phyloP scores from a whole-genome alignment of 2,329 filamentous ascomycete species.

The Aspergillus flavus region DNA sequence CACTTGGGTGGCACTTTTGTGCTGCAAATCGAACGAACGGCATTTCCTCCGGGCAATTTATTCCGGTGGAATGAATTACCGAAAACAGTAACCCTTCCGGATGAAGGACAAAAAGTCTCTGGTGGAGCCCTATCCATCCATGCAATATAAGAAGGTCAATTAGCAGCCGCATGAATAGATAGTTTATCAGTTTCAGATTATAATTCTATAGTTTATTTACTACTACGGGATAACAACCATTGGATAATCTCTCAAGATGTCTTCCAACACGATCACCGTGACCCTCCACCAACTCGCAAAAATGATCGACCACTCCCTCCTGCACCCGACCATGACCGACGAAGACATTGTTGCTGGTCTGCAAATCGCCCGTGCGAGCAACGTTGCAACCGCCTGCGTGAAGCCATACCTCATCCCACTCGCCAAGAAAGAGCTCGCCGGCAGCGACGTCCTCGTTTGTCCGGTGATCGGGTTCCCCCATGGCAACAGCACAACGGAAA shows the following conservation, averaged over 20 bases:
- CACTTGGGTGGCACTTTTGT: too few species aligned
- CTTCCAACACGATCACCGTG: constrained; percentile 19
- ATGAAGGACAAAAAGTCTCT: not conserved
- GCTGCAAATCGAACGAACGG: too few species aligned
- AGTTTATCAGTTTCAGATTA: not conserved
- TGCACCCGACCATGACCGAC: constrained; percentile 65
- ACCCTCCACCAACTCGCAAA: constrained; percentile 36
- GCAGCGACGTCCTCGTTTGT: constrained; percentile 55
- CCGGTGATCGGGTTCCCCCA: constrained; percentile 65
- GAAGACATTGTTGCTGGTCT: constrained; percentile 55
- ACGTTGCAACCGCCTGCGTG: constrained; percentile 60
- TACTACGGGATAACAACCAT: not conserved
- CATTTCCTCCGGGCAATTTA: not conserved
- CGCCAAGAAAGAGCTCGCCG: constrained; percentile 52
- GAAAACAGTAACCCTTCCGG: not conserved
- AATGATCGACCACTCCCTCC: constrained; percentile 62
- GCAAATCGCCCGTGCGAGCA: constrained; percentile 49
- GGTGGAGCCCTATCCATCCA: not conserved
- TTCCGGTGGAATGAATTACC: not conserved
- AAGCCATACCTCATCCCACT: constrained; percentile 60
- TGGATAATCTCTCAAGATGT: not conserved
- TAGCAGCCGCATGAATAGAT: not conserved
- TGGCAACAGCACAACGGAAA: constrained; percentile 57
- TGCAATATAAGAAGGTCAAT: not conserved
- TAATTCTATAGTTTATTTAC: not conserved